A percentile compares a stretch with the other conserved stretches of the same genome.
Evolutionary conservation across 2,329 filamentous ascomycete genomes (phyloP).

Genomic region (Phialophora expanda): DNA sequence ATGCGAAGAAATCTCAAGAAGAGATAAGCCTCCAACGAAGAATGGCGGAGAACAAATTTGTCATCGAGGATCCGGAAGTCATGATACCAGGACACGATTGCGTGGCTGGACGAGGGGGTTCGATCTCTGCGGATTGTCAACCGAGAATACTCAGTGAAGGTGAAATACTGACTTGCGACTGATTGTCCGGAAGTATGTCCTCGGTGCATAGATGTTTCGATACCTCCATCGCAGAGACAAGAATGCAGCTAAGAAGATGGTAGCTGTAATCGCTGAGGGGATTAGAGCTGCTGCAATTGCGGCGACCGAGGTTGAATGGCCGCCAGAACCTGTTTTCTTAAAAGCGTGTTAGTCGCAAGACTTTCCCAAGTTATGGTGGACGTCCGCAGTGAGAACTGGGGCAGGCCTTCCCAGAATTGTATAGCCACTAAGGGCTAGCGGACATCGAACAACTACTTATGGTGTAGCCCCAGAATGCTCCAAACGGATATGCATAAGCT

Average conservation of each 20-base stretch:
- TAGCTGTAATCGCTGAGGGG: constrained; percentile 53
- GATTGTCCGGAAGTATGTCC: constrained; percentile 43
- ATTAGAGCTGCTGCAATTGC: constrained; percentile 56
- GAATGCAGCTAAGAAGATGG: constrained; percentile 53
- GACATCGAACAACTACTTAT: background rate
- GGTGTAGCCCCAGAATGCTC: background rate
- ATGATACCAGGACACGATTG: constrained; percentile 32
- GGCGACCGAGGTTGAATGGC: constrained; percentile 55
- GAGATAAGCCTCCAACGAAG: constrained; percentile 88
- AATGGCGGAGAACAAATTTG: constrained; percentile 83
- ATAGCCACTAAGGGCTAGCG: background rate
- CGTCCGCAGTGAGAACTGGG: background rate
- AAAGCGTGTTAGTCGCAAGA: constrained; percentile 11
- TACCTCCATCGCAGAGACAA: constrained; percentile 53
- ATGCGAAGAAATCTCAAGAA: constrained; percentile 88
- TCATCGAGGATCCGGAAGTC: constrained; percentile 66
- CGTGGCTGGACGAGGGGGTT: constrained; percentile 38
- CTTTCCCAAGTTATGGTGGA: background rate
- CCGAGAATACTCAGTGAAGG: background rate
- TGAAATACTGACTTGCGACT: constrained; percentile 43
- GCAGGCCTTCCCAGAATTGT: background rate
- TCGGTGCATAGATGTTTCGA: constrained; percentile 55
- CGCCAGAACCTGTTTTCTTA: constrained; percentile 31
- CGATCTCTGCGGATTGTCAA: constrained; percentile 30
- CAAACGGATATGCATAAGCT: background rate